Conservation (phyloP, 2,329 filamentous ascomycete genomes). For the Metarhizium rileyi region DNA sequence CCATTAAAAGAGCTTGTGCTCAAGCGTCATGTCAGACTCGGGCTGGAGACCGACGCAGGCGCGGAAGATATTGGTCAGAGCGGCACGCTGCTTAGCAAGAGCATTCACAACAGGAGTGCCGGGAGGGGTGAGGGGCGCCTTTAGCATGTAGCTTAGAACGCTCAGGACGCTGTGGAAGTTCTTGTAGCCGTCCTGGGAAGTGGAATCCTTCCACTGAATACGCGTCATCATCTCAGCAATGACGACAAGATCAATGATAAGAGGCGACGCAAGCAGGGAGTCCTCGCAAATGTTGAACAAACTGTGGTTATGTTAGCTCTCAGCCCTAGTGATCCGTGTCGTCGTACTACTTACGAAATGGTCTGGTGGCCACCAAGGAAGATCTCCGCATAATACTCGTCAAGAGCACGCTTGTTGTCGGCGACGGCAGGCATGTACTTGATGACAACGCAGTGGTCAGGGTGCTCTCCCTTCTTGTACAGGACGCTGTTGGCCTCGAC, state of each 20-base stretch:
- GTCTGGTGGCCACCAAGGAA: conserved; percentile 98
- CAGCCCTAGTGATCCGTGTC: background rate
- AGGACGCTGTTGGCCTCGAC: conserved; percentile 88
- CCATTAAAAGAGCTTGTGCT: conserved; percentile 86
- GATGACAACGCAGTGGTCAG: conserved; percentile 97
- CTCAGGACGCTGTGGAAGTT: conserved; percentile 96
- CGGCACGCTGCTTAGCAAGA: conserved; percentile 88
- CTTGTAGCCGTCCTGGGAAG: conserved; percentile 61
- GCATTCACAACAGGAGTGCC: conserved; percentile 95
- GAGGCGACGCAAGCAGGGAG: conserved; percentile 84
- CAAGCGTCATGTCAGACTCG: conserved; percentile 96
- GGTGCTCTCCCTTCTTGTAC: conserved; percentile 87
- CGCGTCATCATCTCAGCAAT: conserved; percentile 97
- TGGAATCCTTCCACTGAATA: conserved; percentile 74
- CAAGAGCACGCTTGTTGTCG: conserved; percentile 96
- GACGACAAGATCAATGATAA: conserved; percentile 94
- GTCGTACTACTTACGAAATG: conserved; percentile 53
- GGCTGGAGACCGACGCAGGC: conserved; percentile 94
- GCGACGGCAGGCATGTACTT: conserved; percentile 99
- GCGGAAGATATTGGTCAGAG: conserved; percentile 96
- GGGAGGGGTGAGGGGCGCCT: conserved; percentile 87
- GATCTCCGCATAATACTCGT: conserved; percentile 99
- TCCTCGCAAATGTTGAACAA: conserved; percentile 99
- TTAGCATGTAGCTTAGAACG: conserved; percentile 97
- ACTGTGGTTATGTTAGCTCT: conserved; percentile 34